Base-by-base conservation (phyloP, 495 filamentous ascomycete genomes). In the Neurospora sp. region DNA sequence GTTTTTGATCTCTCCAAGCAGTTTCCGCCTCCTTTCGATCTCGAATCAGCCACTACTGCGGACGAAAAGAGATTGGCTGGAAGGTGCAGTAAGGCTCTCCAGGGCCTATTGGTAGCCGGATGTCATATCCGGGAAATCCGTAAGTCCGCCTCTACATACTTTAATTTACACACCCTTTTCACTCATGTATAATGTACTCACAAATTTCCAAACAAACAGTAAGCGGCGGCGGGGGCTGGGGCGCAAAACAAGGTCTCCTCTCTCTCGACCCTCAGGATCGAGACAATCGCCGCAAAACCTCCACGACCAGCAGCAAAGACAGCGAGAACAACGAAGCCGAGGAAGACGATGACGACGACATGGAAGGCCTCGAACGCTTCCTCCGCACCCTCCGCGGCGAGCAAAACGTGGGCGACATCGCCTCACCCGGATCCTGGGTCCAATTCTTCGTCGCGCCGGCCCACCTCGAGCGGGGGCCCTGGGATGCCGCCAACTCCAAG, bases 161-260 rank as follows among this genome's bases (percentile, higher is more conserved):
- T 40, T 22, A n/a, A 31, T 18, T 9, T 59, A 27, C n/a, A 12
- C 20, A 20, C 39, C 22, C 9, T 59, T 3, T 20, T 59, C 10
- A 0, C 22, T 59, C 22, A 53, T 12, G 5, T 27, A 42, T 37
- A 72, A 72, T 72, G 22, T 74, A 42, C 42, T 41, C 37, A 40
- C 68, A 35, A 72, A 72, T 40, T 74, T 75, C 22, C 20, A 27
- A 27, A 27, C 20, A 59, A 59, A n/a, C 73, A 88, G 88, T 96
- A 71, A 96, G 93, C 79, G 94, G 94, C 27, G 94, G 94, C 74
- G 94, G 94, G 70, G 94, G 94, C 65, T 97, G 94, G 94, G 94
- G 94, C 6, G 83, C 88, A 74, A 97, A 96, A 79, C 88, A 90
- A 71, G 94, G 94, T 5, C 85, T 97, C 14, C 83, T 97, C 7